Base-by-base conservation (phyloP, 352 stramenopile genomes). In the Pythium myriotylum region DNA sequence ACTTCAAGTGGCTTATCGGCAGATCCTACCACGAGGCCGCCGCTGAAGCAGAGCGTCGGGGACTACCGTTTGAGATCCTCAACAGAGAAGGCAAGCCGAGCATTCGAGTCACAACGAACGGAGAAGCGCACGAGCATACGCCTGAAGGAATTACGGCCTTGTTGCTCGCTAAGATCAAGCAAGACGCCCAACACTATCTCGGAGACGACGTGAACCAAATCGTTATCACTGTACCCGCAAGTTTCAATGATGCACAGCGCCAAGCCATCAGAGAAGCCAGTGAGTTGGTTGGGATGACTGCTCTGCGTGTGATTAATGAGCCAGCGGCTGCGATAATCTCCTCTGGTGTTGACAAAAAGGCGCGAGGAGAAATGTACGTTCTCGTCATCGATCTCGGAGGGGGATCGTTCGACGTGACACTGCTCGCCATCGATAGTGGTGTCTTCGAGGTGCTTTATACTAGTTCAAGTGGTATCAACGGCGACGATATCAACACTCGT, bases 351-450 rank as follows among this genome's bases (percentile, higher is more conserved):
- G 89, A 97, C 67, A 92, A 95, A 64, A 95, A 97, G 68, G 84
- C 75, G 50, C 13, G 13, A 4, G 50, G 70, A 10, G 84, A 97
- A 61, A 74, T 81, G 27, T 97, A 95, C 37, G 81, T 97, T 12
- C 75, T 97, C 49, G 95, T 97, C 49, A 98, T 97, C 56, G 91
- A 97, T 59, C 72, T 96, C 37, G 88, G 88, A 22, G 88, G 88
- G 24, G 88, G 88, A 54, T 96, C 88, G 10, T 96, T 96, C 55
- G 88, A 96, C 74, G 84, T 96, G 10, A 86, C 76, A 32, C 59
- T 96, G 16, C 65, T 96, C 6, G 93, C 74, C 27, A 96, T 97
- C 59, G 87, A 96, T 47, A 81, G 97, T 42, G 89, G 89, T 50
- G 94, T 97, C 67, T 96, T 97, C 64, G 89, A 97, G 65, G 90